These are phyloP conservation scores for Trametes sanguinea DNA, from an alignment of 768 basidiomycete genomes.

Conservation along the genomic window DNA sequence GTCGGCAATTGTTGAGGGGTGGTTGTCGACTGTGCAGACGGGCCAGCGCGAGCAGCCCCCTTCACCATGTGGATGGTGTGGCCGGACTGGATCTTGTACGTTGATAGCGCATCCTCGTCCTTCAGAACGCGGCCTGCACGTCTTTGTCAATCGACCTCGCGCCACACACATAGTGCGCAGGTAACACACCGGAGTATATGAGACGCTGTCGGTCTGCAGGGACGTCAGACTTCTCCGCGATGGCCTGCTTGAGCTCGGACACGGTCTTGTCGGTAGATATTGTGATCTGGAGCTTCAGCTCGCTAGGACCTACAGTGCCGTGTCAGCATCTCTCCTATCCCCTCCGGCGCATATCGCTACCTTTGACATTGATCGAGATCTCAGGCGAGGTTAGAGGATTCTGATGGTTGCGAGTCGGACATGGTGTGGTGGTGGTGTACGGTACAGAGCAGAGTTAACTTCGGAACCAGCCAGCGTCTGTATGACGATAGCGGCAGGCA, in stretches of 20 bases:
- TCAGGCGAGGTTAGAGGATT: conserved; percentile 27
- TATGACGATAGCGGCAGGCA: conserved; percentile 9
- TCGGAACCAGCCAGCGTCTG: neutral
- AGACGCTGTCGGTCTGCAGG: conserved; percentile 85
- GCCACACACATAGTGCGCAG: neutral
- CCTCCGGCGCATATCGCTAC: conserved; percentile 34
- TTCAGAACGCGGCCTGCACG: conserved; percentile 49
- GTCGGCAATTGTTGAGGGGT: conserved; percentile 65
- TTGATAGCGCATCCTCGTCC: conserved; percentile 81
- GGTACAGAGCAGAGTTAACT: neutral
- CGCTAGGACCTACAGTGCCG: conserved; percentile 67
- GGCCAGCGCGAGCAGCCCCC: conserved; percentile 57
- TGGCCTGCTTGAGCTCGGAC: conserved; percentile 84
- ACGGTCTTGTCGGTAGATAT: conserved; percentile 86
- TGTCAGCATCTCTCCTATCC: neutral
- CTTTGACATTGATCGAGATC: conserved; percentile 54
- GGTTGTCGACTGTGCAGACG: conserved; percentile 39
- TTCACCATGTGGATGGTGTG: conserved; percentile 97
- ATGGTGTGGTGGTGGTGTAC: conserved; percentile 1
- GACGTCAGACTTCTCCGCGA: conserved; percentile 84
- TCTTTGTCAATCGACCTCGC: conserved; percentile 27
- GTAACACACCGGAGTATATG: conserved; percentile 81
- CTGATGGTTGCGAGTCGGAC: conserved; percentile 15
- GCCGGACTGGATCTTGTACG: conserved; percentile 87
- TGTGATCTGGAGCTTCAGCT: conserved; percentile 88